Evolutionary conservation across 1,284 basidiomycete genomes (phyloP).

Genomic region (Bjerkandera adusta): DNA sequence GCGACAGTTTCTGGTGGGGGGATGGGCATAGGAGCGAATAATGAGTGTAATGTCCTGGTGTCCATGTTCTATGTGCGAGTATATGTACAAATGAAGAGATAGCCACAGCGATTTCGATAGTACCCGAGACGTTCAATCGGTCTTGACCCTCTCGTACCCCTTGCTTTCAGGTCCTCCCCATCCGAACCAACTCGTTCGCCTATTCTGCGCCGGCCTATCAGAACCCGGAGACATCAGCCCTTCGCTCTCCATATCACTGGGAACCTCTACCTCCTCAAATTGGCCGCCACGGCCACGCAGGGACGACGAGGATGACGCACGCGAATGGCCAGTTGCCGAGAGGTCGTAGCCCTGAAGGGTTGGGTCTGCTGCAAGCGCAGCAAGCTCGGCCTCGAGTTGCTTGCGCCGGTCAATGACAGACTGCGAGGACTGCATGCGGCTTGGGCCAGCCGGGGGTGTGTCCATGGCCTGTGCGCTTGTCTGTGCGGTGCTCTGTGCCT

Average conservation of each 20-base stretch:
- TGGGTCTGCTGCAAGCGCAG: conserved; percentile 34
- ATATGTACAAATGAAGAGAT: no score
- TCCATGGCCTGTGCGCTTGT: conserved; percentile 14
- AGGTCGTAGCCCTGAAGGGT: conserved; percentile 22
- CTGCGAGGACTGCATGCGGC: conserved; percentile 23
- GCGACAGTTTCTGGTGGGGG: no score
- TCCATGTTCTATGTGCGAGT: no score
- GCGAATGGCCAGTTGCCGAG: conserved; percentile 19
- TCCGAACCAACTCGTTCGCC: conserved; percentile 13
- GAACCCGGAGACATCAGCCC: conserved; percentile 30
- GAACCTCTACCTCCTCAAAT: conserved; percentile 66
- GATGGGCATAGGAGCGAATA: no score
- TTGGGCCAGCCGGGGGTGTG: conserved; percentile 21
- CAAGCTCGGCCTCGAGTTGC: conserved; percentile 58
- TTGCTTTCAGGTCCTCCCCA: conserved; percentile 11
- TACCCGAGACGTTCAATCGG: conserved; percentile 21
- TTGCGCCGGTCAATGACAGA: conserved; percentile 43
- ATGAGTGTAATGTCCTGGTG: no score
- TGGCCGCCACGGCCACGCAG: conserved; percentile 39
- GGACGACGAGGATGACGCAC: conserved; percentile 35
- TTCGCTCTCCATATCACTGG: conserved; percentile 64
- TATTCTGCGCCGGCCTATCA: conserved; percentile 9
- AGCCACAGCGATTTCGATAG: no score
- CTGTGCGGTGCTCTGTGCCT: conserved; percentile 32
- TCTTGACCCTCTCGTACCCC: conserved; percentile 29